Evolutionary conservation across 768 basidiomycete species (phyloP), one percentile per base, ranked within the genome.

Genomic region (Chalciporus pseudorubinellus): DNA sequence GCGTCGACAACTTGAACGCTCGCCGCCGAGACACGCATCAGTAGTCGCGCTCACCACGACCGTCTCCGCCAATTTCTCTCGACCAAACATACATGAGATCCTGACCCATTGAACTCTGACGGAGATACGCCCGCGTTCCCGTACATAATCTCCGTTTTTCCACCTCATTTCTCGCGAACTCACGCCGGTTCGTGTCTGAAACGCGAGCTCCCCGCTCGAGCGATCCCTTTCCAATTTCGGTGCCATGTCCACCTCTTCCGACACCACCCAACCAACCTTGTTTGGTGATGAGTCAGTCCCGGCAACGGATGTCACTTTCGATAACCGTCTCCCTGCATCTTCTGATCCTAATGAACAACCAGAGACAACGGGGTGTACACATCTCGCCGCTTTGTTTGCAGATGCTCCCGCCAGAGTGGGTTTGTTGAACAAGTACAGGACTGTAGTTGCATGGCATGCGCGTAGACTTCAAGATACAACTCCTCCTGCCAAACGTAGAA

Each of bases 401-500:
- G 74, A 75, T n/a, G 62, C 66, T 16, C 48, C 57, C 6, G 54
- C 61, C 21, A 53, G 57, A 13, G 53, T 59, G 7, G 56, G 57
- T 2, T 48, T 79, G n/a, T 50, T 80, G 38, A 65, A 70, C 51
- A 83, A 78, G 61, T 87, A 79, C 64, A 78, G 73, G 55, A 71
- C 72, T 2, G 78, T 80, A 10, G 70, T 83, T 16, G 68, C 72
- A 1, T 88, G 86, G 86, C 73, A 77, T 47, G 72, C 77, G 3
- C 69, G 70, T 29, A 72, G 77, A 9, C 63, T 70, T 0, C 76
- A 83, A 44, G 72, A 73, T n/a, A 70, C 74, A 0, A 70, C 70
- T 39, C 73, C 79, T 24, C 71, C 81, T 8, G 67, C 74, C 11
- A 89, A 89, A 62, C 78, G 85, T 38, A 72, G 85, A 58, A 87